Base-by-base conservation (phyloP, 2,329 filamentous ascomycete genomes). In the Dothiorella sarmentorum region DNA sequence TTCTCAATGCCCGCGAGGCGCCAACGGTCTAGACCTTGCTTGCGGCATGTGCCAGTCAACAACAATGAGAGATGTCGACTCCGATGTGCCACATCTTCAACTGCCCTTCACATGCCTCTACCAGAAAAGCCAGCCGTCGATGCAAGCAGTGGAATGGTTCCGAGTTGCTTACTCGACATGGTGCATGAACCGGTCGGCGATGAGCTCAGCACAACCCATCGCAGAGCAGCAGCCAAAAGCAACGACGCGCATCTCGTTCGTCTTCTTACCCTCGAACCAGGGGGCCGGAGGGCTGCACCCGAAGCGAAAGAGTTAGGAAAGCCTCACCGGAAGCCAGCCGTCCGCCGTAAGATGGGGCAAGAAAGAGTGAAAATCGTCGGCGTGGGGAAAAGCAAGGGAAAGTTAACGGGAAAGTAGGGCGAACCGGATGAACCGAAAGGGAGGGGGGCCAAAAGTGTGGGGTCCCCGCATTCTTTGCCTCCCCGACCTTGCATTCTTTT, bases 401-500 rank as follows among this genome's bases (percentile, higher is more conserved):
- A 9, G 1, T 20, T 13, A 24, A 6, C 35, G 20, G 45, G 45
- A 37, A 51, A 37, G 17, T 51, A 37, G 45, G 45, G 31, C 45
- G 31, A n/a, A n/a, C n/a, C n/a, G n/a, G n/a, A n/a, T n/a, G n/a
- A n/a, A n/a, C n/a, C n/a, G n/a, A n/a, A n/a, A n/a, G 29, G 10
- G 15, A 20, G 31, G 26, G 17, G 33, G 47, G 47, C 47, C 47
- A 49, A 52, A 27, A 52, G 47, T 52, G 47, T 52, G 47, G 47
- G 47, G 47, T 52, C 47, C 47, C 47, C 47, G 47, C 47, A 52
- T 38, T 52, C 47, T 13, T 10, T 22, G 22, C 15, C 9, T 11
- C n/a, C 22, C 33, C 33, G 9, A 18, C 24, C 33, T 27, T 27
- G 27, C 33, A 35, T 33, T 42, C 18, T 7, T 5, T 3, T 37